These are phyloP conservation scores for Phaeosphaeriaceae sp. DNA, from an alignment of 2,329 filamentous ascomycete species.

Conservation along the genomic window DNA sequence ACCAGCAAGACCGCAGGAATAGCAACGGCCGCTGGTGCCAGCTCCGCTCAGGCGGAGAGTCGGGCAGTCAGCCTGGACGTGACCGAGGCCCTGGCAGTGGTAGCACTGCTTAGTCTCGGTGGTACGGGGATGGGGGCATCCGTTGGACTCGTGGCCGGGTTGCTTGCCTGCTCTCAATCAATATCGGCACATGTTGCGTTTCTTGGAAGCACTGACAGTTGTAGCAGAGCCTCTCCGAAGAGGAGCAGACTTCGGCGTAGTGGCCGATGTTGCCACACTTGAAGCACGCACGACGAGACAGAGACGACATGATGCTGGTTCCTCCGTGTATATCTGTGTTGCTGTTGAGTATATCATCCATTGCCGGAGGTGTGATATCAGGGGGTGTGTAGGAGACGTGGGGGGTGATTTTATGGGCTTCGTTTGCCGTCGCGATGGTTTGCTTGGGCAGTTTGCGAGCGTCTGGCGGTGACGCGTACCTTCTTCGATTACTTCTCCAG, in stretches of 20 bases:
- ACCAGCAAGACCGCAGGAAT: constrained; percentile 91
- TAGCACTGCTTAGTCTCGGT: constrained; percentile 99
- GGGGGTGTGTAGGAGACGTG: constrained; percentile 22
- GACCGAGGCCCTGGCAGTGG: constrained; percentile 97
- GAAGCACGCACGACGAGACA: constrained; percentile 62
- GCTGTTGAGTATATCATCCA: constrained; percentile 26
- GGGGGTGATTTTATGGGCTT: constrained; percentile 21
- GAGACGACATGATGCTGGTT: constrained; percentile 57
- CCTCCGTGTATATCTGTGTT: constrained; percentile 37
- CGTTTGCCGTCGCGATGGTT: constrained; percentile 28
- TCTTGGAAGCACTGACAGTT: constrained; percentile 74
- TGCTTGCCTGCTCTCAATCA: constrained; percentile 69
- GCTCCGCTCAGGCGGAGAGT: constrained; percentile 88
- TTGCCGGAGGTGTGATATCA: constrained; percentile 16
- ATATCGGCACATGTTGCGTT: constrained; percentile 15
- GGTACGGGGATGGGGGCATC: constrained; percentile 93
- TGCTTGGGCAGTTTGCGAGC: constrained; percentile 7
- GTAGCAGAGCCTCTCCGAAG: constrained; percentile 97
- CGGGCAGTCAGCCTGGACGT: constrained; percentile 98
- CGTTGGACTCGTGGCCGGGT: constrained; percentile 95
- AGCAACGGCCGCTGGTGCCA: constrained; percentile 86
- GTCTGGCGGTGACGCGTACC: constrained; percentile 10
- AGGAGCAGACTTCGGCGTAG: constrained; percentile 86
- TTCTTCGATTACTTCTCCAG: constrained; percentile 23
- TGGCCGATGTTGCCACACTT: constrained; percentile 62